Conservation (phyloP, 2,329 filamentous ascomycete genomes). For the Rhexocercosporidium sp. region DNA sequence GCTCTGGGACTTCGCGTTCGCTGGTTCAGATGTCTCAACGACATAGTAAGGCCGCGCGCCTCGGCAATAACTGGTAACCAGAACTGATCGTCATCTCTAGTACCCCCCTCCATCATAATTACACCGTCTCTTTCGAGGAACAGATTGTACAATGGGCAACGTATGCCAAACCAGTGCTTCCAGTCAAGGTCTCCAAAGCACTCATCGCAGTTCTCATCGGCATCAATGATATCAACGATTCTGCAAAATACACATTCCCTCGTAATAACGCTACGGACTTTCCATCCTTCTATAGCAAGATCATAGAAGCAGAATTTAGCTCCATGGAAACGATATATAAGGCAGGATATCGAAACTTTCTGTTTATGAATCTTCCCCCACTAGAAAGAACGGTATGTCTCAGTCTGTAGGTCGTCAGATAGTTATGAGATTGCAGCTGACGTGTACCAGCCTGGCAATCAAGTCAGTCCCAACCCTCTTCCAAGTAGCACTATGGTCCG, state of each 20-base stretch:
- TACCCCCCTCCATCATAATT: slow-evolving; percentile 56
- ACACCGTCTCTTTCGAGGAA: slow-evolving; percentile 53
- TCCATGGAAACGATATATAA: slow-evolving; percentile 48
- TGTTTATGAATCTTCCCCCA: slow-evolving; percentile 58
- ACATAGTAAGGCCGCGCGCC: slow-evolving; percentile 41
- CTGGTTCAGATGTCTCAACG: slow-evolving; percentile 54
- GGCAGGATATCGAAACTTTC: slow-evolving; percentile 51
- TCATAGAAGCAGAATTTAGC: slow-evolving; percentile 49
- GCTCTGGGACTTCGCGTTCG: slow-evolving; percentile 63
- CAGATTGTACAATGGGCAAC: slow-evolving; percentile 54
- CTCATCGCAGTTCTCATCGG: slow-evolving; percentile 60
- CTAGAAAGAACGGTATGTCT: slow-evolving; percentile 48
- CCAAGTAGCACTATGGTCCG: slow-evolving; percentile 53
- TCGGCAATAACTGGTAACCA: not conserved
- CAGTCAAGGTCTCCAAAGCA: slow-evolving; percentile 44
- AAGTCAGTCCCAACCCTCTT: slow-evolving; percentile 38
- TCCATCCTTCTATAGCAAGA: slow-evolving; percentile 49
- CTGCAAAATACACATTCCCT: slow-evolving; percentile 47
- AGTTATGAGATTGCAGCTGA: not conserved
- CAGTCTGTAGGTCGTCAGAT: not conserved
- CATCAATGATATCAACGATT: slow-evolving; percentile 61
- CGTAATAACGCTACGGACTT: slow-evolving; percentile 48
- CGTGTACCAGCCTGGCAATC: slow-evolving; percentile 14
- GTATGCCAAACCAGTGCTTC: slow-evolving; percentile 44
- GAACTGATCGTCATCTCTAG: slow-evolving; percentile 30